These are phyloP conservation scores for Euryodendron excelsum DNA, from an alignment of 148 eudicot genomes.

Conservation along the genomic window DNA sequence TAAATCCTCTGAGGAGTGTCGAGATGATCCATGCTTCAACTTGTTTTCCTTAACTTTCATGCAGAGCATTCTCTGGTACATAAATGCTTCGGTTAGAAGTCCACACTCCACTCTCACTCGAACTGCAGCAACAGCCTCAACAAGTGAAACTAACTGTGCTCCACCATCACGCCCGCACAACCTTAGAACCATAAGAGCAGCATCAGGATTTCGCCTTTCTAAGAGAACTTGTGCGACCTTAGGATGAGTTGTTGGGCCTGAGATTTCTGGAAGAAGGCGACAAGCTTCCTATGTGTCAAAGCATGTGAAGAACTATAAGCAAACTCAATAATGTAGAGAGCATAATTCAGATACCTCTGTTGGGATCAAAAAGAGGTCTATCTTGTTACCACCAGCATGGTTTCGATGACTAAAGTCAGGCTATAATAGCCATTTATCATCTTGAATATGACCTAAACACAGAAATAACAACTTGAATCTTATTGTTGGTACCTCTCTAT, in stretches of 20 bases:
- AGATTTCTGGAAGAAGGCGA: slow-evolving; percentile 82
- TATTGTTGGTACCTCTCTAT: not conserved
- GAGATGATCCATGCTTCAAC: slow-evolving; percentile 34
- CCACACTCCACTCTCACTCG: slow-evolving; percentile 90
- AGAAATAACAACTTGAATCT: not conserved
- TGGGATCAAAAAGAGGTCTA: not conserved
- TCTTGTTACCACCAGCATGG: not conserved
- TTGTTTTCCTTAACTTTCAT: slow-evolving; percentile 65
- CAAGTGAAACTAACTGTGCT: slow-evolving; percentile 55
- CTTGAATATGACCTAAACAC: not conserved
- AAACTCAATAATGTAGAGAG: not conserved
- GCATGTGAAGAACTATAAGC: slow-evolving; percentile 18
- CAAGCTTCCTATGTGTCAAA: slow-evolving; percentile 66
- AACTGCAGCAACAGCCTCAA: slow-evolving; percentile 83
- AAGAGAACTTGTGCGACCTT: slow-evolving; percentile 83
- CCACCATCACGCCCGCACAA: slow-evolving; percentile 86
- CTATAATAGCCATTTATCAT: too few relatives aligned
- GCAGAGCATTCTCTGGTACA: slow-evolving; percentile 84
- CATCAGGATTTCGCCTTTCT: slow-evolving; percentile 83
- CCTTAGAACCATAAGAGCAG: slow-evolving; percentile 94
- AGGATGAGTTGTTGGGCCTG: slow-evolving; percentile 87
- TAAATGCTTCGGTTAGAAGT: slow-evolving; percentile 86
- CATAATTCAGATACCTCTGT: not conserved
- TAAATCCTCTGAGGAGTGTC: slow-evolving; percentile 30
- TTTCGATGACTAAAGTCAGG: not conserved